These are phyloP conservation scores for Monosporascus sp. DNA, from an alignment of 2,329 filamentous ascomycete genomes.

Conservation along the genomic window DNA sequence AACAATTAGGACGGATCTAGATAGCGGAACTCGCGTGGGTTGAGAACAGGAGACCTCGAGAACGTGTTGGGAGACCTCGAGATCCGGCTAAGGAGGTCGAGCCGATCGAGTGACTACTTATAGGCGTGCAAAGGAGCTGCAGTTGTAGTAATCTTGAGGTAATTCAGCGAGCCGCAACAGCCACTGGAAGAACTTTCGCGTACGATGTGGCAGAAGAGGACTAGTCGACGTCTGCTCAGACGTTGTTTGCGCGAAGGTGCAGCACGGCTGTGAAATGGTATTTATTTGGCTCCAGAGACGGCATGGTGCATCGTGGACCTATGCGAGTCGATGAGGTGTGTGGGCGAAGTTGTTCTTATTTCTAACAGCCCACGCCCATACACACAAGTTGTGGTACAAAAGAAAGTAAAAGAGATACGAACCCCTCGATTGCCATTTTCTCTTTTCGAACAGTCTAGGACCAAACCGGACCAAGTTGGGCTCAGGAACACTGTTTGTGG, in stretches of 20 bases:
- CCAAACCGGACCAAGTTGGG: not conserved
- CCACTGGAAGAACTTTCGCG: slow-evolving; percentile 1
- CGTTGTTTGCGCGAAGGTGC: slow-evolving; percentile 26
- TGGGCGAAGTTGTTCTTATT: slow-evolving; percentile 3
- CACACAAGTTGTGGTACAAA: not conserved
- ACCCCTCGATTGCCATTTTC: not conserved
- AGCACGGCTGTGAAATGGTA: slow-evolving; percentile 25
- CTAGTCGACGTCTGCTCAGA: slow-evolving; percentile 18
- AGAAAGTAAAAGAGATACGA: not conserved
- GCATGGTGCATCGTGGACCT: slow-evolving; percentile 28
- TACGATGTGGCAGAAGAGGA: slow-evolving; percentile 26
- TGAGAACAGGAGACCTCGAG: not conserved
- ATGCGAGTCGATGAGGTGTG: slow-evolving; percentile 16
- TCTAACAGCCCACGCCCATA: not conserved
- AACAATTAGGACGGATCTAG: slow-evolving; percentile 3
- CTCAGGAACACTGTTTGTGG: not conserved
- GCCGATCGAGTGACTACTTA: not conserved
- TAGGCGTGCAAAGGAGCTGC: not conserved
- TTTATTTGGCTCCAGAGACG: slow-evolving; percentile 24
- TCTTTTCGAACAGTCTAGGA: not conserved
- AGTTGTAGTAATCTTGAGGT: not conserved
- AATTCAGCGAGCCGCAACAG: not conserved
- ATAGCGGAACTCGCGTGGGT: not conserved
- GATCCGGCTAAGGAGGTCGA: not conserved
- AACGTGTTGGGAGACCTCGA: not conserved